These are phyloP conservation scores for Trypanosoma brucei DNA, from an alignment of 208 protist genomes.

Conservation along the genomic window DNA sequence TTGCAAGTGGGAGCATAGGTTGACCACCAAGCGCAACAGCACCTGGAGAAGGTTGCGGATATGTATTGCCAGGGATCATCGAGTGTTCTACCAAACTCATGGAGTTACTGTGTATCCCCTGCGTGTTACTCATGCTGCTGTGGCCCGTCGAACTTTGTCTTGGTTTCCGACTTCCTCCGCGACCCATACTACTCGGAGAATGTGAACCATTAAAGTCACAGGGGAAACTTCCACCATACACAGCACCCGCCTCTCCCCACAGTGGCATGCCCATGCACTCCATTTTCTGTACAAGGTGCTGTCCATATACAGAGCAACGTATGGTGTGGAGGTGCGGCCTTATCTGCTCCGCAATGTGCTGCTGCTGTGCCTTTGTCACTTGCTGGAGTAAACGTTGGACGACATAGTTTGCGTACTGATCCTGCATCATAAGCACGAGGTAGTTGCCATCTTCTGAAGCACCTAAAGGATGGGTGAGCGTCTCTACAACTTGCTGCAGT, in stretches of 20 bases:
- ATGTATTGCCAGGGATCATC: neutral
- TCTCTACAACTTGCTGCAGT: conserved; percentile 73
- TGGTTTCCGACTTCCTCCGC: conserved; percentile 16
- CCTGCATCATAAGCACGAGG: conserved; percentile 92
- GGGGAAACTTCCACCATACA: conserved; percentile 4
- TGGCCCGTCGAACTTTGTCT: neutral
- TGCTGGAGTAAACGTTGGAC: conserved; percentile 94
- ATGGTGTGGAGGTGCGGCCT: conserved; percentile 43
- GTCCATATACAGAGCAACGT: conserved; percentile 59
- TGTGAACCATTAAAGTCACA: conserved; percentile 8
- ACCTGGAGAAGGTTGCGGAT: conserved; percentile 1
- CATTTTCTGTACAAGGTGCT: conserved; percentile 76
- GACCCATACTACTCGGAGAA: neutral
- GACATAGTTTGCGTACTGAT: conserved; percentile 97
- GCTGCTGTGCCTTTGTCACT: conserved; percentile 40
- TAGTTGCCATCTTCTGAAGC: conserved; percentile 60
- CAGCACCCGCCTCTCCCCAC: conserved; percentile 8
- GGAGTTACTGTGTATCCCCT: neutral
- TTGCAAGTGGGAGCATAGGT: neutral
- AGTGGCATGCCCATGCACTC: conserved; percentile 52
- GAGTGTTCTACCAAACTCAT: conserved; percentile 1
- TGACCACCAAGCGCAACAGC: conserved; percentile 7
- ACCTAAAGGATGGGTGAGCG: conserved; percentile 39
- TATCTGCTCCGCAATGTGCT: conserved; percentile 47
- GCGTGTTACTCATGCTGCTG: neutral